A percentile compares a stretch with the other conserved stretches of the same genome.
These are phyloP conservation scores for Monosporozyma aerobia DNA, from an alignment of 805 yeast genomes.

Conservation along the genomic window DNA sequence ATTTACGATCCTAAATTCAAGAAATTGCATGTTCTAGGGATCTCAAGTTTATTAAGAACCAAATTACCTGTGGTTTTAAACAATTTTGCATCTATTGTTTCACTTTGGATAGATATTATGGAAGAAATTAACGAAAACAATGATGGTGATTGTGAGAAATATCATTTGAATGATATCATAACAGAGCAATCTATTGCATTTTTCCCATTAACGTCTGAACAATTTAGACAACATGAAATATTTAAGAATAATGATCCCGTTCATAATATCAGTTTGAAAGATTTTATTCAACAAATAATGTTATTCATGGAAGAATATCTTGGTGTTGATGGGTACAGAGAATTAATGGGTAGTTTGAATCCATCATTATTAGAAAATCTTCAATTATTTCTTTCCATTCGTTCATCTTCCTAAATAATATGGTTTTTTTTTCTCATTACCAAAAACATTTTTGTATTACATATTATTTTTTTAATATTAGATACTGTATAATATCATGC, in stretches of 20 bases:
- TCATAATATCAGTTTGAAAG: slow-evolving; percentile 42
- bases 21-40: slow-evolving; percentile 57
- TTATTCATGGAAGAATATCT: slow-evolving; percentile 19
- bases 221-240: slow-evolving; percentile 33
- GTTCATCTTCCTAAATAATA: neutral
- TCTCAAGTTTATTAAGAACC: slow-evolving; percentile 42
- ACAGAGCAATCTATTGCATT: slow-evolving; percentile 26
- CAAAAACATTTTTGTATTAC: neutral
- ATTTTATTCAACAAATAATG: slow-evolving; percentile 32
- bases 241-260: slow-evolving; percentile 40
- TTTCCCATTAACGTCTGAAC: slow-evolving; percentile 33
- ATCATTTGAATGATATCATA: slow-evolving; percentile 37
- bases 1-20: slow-evolving; percentile 69
- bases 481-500: neutral
- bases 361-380: slow-evolving; percentile 21
- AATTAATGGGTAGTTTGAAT: slow-evolving; percentile 15
- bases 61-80: slow-evolving; percentile 25
- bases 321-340: slow-evolving; percentile 18
- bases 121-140: slow-evolving; percentile 66
- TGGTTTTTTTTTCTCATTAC: neutral
- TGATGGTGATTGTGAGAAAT: slow-evolving; percentile 47
- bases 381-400: slow-evolving; percentile 17
- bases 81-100: slow-evolving; percentile 29
- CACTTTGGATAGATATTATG: slow-evolving; percentile 43
- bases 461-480: neutral